phyloP scores from a whole-genome alignment of 2,329 filamentous ascomycete species.

The Pyricularia grisea region DNA sequence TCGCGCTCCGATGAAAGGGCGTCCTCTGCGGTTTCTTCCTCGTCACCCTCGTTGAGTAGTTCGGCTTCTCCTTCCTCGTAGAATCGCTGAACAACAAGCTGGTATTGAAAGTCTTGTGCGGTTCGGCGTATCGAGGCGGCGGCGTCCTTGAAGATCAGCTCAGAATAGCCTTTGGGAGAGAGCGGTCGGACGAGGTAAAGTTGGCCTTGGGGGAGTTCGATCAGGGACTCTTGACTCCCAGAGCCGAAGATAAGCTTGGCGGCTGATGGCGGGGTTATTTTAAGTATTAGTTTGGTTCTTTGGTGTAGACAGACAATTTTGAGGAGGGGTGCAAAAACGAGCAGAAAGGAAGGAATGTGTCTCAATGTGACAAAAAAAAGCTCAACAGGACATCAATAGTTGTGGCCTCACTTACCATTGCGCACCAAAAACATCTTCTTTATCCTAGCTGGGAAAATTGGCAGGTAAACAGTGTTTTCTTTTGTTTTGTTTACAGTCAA shows the following conservation, averaged over 20 bases:
- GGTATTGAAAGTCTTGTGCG: constrained; percentile 92
- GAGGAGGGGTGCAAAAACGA: not conserved
- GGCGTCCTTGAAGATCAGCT: constrained; percentile 97
- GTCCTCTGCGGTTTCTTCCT: constrained; percentile 68
- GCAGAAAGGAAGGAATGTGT: not conserved
- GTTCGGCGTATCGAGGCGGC: constrained; percentile 86
- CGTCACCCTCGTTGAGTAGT: constrained; percentile 79
- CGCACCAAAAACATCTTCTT: constrained; percentile 30
- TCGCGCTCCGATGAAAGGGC: constrained; percentile 74
- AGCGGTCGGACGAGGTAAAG: constrained; percentile 93
- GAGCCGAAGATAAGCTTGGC: constrained; percentile 89
- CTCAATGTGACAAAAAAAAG: not conserved
- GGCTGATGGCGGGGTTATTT: constrained; percentile 39
- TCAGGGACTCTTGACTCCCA: constrained; percentile 80
- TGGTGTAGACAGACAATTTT: not conserved
- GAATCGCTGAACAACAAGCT: constrained; percentile 89
- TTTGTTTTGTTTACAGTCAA: not conserved
- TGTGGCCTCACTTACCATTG: constrained; percentile 24
- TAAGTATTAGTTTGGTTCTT: constrained; percentile 5
- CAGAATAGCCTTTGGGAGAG: constrained; percentile 94
- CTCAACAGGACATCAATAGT: not conserved
- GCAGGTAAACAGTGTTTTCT: not conserved
- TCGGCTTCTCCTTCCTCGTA: constrained; percentile 98
- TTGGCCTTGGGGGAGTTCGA: constrained; percentile 91
- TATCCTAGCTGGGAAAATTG: not conserved